A percentile compares a stretch with the other conserved stretches of the same genome.
phyloP scores from a whole-genome alignment of 495 filamentous ascomycete species.

The Alectoria sarmentosa region DNA sequence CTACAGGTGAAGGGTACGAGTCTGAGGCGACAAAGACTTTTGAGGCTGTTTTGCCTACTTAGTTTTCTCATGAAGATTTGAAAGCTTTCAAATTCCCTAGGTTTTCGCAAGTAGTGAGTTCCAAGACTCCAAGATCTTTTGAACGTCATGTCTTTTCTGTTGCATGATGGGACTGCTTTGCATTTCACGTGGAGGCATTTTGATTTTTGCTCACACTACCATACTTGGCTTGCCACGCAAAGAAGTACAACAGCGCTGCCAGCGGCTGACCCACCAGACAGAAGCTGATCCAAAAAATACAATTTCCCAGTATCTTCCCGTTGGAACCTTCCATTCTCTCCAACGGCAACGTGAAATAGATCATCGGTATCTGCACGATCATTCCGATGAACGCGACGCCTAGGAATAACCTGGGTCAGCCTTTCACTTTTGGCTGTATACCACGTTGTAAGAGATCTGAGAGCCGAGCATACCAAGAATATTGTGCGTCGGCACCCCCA shows the following conservation, averaged over 20 bases:
- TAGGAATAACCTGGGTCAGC: constrained; percentile 25
- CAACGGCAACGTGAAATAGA: constrained; percentile 67
- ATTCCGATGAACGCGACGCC: constrained; percentile 91
- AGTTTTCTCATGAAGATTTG: too few species aligned
- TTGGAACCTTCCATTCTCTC: constrained; percentile 68
- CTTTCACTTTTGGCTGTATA: neutral
- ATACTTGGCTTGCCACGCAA: constrained; percentile 98
- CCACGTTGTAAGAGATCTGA: neutral
- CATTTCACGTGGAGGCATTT: neutral
- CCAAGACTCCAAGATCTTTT: neutral
- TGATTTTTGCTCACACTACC: constrained; percentile 54
- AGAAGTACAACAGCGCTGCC: constrained; percentile 86
- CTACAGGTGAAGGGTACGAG: too few species aligned
- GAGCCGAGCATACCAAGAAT: constrained; percentile 58
- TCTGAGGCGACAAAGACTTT: too few species aligned
- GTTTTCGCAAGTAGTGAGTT: neutral
- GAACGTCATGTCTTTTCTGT: neutral
- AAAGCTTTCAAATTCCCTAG: neutral
- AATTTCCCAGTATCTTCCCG: constrained; percentile 75
- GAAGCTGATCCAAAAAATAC: constrained; percentile 93
- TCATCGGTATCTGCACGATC: constrained; percentile 85
- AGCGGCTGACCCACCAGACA: constrained; percentile 91
- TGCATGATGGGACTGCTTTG: neutral
- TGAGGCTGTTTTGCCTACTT: too few species aligned
- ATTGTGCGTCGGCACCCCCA: constrained; percentile 94